Percentiles rank a stretch among this genome's conserved stretches.
phyloP scores from a whole-genome alignment of 139 green algal genomes.

The Spirogloea muscicola region DNA sequence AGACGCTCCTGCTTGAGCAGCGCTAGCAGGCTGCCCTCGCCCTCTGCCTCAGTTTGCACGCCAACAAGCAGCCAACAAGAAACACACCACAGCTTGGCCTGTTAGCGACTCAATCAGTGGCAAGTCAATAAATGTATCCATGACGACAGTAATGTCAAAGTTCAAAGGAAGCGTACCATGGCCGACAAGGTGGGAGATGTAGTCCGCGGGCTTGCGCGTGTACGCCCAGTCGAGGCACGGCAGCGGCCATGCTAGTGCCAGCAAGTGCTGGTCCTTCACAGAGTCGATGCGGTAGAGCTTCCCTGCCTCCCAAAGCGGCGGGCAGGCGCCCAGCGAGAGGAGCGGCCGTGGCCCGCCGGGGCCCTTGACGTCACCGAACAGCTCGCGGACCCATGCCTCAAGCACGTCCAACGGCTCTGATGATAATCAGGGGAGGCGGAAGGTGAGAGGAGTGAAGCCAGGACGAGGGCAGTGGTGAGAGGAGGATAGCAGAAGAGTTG shows the following conservation, averaged over 20 bases:
- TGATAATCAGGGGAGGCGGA: no score
- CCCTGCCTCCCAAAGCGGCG: conserved; percentile 12
- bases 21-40: conserved; percentile 32
- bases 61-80: no score
- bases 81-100: no score
- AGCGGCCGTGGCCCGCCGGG: not conserved
- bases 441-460: no score
- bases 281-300: conserved; percentile 64
- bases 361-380: conserved; percentile 41
- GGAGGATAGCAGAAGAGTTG: no score
- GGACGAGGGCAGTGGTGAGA: no score
- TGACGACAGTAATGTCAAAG: no score
- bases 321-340: not conserved
- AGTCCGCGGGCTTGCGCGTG: conserved; percentile 80
- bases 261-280: conserved; percentile 72
- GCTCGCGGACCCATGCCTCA: conserved; percentile 61
- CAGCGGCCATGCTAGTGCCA: conserved; percentile 77
- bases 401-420: conserved; percentile 76
- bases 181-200: conserved; percentile 87
- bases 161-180: no score
- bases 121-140: no score
- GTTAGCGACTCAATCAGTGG: no score
- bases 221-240: conserved; percentile 71
- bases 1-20: conserved; percentile 45
- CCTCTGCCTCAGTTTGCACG: no score